Percentiles rank a stretch among this genome's conserved stretches.
phyloP scores from a whole-genome alignment of 495 filamentous ascomycete genomes.

The Penicillium crystallinum region DNA sequence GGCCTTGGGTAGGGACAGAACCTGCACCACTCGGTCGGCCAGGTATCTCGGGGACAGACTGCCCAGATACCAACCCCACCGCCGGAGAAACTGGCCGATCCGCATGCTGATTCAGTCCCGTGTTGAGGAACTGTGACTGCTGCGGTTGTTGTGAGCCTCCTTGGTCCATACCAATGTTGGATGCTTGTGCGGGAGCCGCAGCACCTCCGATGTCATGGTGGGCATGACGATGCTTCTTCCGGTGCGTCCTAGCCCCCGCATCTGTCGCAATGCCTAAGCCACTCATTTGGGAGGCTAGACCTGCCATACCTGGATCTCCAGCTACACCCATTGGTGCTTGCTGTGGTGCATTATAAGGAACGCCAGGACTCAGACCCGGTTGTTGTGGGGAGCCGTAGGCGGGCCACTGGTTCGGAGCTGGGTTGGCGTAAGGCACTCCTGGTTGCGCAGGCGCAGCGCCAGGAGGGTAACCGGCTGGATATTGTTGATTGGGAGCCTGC shows the following conservation, averaged over 20 bases:
- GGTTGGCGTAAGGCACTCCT: slow-evolving; percentile 42
- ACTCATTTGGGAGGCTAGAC: slow-evolving; percentile 81
- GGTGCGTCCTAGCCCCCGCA: slow-evolving; percentile 53
- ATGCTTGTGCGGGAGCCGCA: slow-evolving; percentile 46
- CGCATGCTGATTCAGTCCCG: slow-evolving; percentile 49
- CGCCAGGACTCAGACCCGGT: slow-evolving; percentile 20
- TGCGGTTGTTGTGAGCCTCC: slow-evolving; percentile 39
- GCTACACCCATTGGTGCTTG: slow-evolving; percentile 27
- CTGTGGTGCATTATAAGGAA: slow-evolving; percentile 31
- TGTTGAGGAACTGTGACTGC: slow-evolving; percentile 66
- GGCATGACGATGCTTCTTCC: slow-evolving; percentile 93
- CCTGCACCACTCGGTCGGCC: slow-evolving; percentile 32
- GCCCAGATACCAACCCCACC: slow-evolving; percentile 41
- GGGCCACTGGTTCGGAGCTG: slow-evolving; percentile 37
- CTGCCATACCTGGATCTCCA: slow-evolving; percentile 46
- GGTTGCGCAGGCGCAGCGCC: slow-evolving; percentile 59
- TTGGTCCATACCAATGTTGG: slow-evolving; percentile 60
- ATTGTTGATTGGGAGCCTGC: slow-evolving; percentile 47
- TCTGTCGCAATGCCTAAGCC: slow-evolving; percentile 69
- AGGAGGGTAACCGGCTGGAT: slow-evolving; percentile 33
- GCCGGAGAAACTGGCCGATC: slow-evolving; percentile 49
- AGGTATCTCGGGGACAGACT: slow-evolving; percentile 50
- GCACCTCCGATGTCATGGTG: slow-evolving; percentile 79
- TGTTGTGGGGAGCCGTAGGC: slow-evolving; percentile 41
- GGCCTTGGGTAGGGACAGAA: slow-evolving; percentile 59